Conservation (phyloP, 2,329 filamentous ascomycete genomes). For the Fusarium protoensiforme region DNA sequence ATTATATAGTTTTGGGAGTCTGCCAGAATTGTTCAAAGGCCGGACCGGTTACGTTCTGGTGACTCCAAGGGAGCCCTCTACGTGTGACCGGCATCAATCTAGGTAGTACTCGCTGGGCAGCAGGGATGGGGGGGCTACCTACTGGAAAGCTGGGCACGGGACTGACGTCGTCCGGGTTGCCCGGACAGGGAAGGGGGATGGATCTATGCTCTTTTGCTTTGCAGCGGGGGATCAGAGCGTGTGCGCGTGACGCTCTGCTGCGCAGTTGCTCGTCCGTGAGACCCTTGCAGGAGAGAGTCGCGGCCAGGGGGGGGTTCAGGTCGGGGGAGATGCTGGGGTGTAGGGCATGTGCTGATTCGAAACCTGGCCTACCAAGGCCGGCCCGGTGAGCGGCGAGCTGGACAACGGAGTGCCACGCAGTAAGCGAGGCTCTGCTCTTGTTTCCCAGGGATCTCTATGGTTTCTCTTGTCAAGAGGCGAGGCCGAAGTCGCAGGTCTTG, state of each 20-base stretch:
- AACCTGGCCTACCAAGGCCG: conserved; percentile 7
- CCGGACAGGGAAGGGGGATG: conserved; percentile 14
- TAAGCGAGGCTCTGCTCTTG: conserved; percentile 9
- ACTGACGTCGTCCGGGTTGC: conserved; percentile 30
- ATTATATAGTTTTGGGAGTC: conserved; percentile 20
- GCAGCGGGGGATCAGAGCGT: conserved; percentile 14
- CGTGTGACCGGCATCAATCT: conserved; percentile 30
- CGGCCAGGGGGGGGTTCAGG: neutral
- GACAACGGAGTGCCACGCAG: neutral
- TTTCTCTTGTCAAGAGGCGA: neutral
- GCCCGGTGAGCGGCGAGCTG: conserved; percentile 28
- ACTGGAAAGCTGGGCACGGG: conserved; percentile 9
- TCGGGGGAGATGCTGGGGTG: conserved; percentile 2
- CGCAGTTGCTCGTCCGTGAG: neutral
- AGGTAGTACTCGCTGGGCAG: neutral
- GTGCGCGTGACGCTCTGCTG: conserved; percentile 23
- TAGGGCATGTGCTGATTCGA: conserved; percentile 30
- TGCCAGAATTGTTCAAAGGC: neutral
- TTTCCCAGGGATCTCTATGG: neutral
- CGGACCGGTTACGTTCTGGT: conserved; percentile 28
- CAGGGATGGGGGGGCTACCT: conserved; percentile 23
- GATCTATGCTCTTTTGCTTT: neutral
- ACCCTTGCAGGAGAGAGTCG: neutral
- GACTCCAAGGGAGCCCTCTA: conserved; percentile 12
- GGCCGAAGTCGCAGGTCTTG: conserved; percentile 22